These are phyloP conservation scores for Protomyces macrosporus DNA, from an alignment of 1,139 yeast species.

Conservation along the genomic window DNA sequence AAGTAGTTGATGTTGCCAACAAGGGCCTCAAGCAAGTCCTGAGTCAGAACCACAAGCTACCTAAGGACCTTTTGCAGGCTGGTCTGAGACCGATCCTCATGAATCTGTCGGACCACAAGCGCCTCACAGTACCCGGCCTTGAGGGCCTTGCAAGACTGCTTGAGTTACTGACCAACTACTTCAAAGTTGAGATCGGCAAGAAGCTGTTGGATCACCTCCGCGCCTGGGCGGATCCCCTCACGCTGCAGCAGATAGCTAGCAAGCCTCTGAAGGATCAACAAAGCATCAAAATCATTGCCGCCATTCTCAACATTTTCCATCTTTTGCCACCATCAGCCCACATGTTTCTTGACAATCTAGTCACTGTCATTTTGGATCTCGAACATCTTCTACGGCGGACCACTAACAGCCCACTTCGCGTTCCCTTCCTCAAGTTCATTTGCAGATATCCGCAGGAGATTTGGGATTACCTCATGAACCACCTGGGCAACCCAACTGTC, in stretches of 20 bases:
- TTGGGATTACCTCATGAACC: constrained; percentile 61
- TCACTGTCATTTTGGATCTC: constrained; percentile 66
- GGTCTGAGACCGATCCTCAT: constrained; percentile 92
- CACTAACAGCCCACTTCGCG: constrained; percentile 81
- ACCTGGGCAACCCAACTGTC: constrained; percentile 60
- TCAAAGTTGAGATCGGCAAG: constrained; percentile 93
- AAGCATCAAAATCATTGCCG: constrained; percentile 79
- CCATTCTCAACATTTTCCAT: constrained; percentile 87
- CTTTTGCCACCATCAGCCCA: constrained; percentile 86
- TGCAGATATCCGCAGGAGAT: constrained; percentile 77
- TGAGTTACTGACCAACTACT: constrained; percentile 82
- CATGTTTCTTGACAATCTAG: constrained; percentile 81
- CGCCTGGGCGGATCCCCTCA: constrained; percentile 92
- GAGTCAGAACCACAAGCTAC: constrained; percentile 79
- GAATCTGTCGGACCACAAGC: constrained; percentile 89
- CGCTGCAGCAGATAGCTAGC: constrained; percentile 63
- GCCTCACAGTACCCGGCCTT: constrained; percentile 79
- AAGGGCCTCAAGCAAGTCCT: constrained; percentile 77
- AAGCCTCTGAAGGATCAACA: constrained; percentile 74
- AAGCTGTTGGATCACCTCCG: constrained; percentile 86
- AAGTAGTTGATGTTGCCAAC: constrained; percentile 90
- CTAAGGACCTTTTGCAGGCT: constrained; percentile 85
- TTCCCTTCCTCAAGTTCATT: constrained; percentile 83
- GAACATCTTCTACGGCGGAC: constrained; percentile 83
- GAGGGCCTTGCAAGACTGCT: constrained; percentile 85